Percentiles rank a stretch among this genome's conserved stretches.
Evolutionary conservation across 768 basidiomycete genomes (phyloP).

Genomic region (Panaeolus cyanescens): DNA sequence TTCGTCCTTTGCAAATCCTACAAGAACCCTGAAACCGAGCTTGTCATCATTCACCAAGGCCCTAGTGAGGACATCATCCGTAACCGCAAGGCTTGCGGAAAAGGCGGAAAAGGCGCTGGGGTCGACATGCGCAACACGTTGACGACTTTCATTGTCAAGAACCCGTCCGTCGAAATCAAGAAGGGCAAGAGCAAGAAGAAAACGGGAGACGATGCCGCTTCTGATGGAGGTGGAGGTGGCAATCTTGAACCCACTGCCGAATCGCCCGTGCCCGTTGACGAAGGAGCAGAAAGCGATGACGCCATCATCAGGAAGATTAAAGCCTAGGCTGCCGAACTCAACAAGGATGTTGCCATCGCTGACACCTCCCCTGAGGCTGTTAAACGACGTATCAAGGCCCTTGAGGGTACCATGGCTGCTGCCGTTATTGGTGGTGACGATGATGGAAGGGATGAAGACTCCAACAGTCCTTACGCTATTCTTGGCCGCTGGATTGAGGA

Average conservation of each 20-base stretch:
- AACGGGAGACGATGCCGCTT: slow-evolving; percentile 50
- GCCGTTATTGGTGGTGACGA: slow-evolving; percentile 68
- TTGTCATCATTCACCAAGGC: slow-evolving; percentile 84
- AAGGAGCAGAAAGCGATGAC: slow-evolving; percentile 82
- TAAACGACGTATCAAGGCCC: slow-evolving; percentile 73
- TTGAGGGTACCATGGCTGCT: slow-evolving; percentile 60
- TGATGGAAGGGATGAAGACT: slow-evolving; percentile 86
- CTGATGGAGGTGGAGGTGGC: slow-evolving; percentile 45
- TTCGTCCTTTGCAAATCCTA: slow-evolving; percentile 96
- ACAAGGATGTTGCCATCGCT: slow-evolving; percentile 60
- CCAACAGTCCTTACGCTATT: slow-evolving; percentile 80
- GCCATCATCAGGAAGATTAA: slow-evolving; percentile 90
- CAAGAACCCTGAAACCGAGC: slow-evolving; percentile 99
- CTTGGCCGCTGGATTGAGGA: slow-evolving; percentile 88
- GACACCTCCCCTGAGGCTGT: slow-evolving; percentile 91
- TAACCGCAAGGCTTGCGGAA: slow-evolving; percentile 98
- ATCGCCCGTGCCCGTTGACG: slow-evolving; percentile 36
- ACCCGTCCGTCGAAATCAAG: slow-evolving; percentile 89
- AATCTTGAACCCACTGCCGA: slow-evolving; percentile 36
- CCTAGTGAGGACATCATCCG: slow-evolving; percentile 83
- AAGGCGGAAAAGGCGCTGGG: slow-evolving; percentile 80
- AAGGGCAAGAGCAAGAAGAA: slow-evolving; percentile 70
- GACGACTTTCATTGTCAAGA: slow-evolving; percentile 95
- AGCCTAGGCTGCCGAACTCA: slow-evolving; percentile 81
- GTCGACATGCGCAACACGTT: slow-evolving; percentile 98